Percentiles rank a stretch among this genome's conserved stretches.
These are phyloP conservation scores for Lactifluus piperatus DNA, from an alignment of 768 basidiomycete species.

Conservation along the genomic window DNA sequence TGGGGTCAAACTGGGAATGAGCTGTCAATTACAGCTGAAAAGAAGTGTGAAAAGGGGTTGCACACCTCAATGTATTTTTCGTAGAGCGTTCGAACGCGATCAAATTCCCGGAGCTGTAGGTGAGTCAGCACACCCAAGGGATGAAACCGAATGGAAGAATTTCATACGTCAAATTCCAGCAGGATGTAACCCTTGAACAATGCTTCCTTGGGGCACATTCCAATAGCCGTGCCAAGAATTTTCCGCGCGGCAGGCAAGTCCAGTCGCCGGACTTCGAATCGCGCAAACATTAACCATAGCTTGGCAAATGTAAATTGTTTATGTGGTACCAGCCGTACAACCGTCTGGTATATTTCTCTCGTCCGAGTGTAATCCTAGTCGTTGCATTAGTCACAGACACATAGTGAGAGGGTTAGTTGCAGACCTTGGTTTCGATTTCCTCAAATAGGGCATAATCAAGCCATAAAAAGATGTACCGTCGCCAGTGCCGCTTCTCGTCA, in stretches of 20 bases:
- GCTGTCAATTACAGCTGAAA: neutral
- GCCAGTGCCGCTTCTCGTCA: conserved; percentile 85
- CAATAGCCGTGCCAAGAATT: conserved; percentile 82
- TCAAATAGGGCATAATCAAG: conserved; percentile 94
- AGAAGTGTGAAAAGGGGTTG: neutral
- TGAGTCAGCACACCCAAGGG: conserved; percentile 12
- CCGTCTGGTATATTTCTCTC: conserved; percentile 89
- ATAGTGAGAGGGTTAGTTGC: conserved; percentile 14
- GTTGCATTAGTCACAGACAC: neutral
- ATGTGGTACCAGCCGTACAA: conserved; percentile 83
- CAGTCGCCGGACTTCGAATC: conserved; percentile 82
- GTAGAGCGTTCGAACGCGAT: conserved; percentile 83
- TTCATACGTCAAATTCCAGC: conserved; percentile 71
- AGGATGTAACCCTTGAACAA: conserved; percentile 96
- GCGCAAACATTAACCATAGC: conserved; percentile 87
- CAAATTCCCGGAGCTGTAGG: conserved; percentile 81
- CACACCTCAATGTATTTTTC: conserved; percentile 89
- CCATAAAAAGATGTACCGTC: conserved; percentile 89
- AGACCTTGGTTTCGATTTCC: conserved; percentile 88
- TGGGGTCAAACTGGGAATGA: conserved; percentile 61
- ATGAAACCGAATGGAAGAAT: neutral
- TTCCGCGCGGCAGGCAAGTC: conserved; percentile 81
- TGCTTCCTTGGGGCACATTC: conserved; percentile 93
- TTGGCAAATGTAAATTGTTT: conserved; percentile 98
- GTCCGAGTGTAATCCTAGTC: conserved; percentile 73